Percentiles rank a stretch among this genome's conserved stretches.
Conservation (phyloP, 2,329 filamentous ascomycete species). For the Phialophora chinensis region DNA sequence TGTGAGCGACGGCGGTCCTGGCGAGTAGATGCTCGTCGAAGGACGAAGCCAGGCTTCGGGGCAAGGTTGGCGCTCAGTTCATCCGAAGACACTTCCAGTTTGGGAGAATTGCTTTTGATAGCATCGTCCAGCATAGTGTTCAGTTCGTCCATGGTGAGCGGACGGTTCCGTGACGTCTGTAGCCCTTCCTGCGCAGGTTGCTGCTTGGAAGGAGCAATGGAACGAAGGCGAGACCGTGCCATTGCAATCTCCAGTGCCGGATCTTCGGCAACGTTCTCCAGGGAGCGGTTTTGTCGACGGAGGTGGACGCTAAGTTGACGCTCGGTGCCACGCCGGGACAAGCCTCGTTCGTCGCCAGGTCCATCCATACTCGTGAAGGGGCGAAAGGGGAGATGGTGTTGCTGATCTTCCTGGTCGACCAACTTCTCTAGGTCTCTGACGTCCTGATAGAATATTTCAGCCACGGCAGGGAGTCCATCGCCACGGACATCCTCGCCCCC, state of each 20-base stretch:
- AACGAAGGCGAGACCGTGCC: conserved; percentile 33
- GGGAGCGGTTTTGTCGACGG: conserved; percentile 27
- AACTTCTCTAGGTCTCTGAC: neutral
- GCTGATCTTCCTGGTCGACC: neutral
- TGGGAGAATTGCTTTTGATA: conserved; percentile 27
- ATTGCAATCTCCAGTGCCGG: conserved; percentile 31
- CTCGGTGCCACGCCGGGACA: conserved; percentile 1
- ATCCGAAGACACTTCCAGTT: conserved; percentile 19
- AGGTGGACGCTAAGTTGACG: conserved; percentile 7
- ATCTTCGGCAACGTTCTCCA: conserved; percentile 25
- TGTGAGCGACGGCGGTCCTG: conserved; percentile 18
- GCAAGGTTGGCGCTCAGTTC: conserved; percentile 18
- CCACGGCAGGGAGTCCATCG: conserved; percentile 24
- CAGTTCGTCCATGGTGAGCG: conserved; percentile 37
- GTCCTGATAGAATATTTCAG: conserved; percentile 14
- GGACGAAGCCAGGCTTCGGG: conserved; percentile 14
- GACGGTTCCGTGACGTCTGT: conserved; percentile 19
- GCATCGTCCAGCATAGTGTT: conserved; percentile 39
- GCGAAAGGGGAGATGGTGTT: conserved; percentile 10
- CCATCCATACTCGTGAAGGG: conserved; percentile 30
- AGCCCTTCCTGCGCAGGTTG: conserved; percentile 7
- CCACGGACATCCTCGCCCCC: conserved; percentile 25
- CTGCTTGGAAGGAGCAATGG: conserved; percentile 25
- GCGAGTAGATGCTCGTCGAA: conserved; percentile 16
- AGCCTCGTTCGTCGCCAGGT: conserved; percentile 1